Percentiles rank a stretch among this genome's conserved stretches.
phyloP scores from a whole-genome alignment of 2,329 filamentous ascomycete genomes.

The Botryotinia convoluta region DNA sequence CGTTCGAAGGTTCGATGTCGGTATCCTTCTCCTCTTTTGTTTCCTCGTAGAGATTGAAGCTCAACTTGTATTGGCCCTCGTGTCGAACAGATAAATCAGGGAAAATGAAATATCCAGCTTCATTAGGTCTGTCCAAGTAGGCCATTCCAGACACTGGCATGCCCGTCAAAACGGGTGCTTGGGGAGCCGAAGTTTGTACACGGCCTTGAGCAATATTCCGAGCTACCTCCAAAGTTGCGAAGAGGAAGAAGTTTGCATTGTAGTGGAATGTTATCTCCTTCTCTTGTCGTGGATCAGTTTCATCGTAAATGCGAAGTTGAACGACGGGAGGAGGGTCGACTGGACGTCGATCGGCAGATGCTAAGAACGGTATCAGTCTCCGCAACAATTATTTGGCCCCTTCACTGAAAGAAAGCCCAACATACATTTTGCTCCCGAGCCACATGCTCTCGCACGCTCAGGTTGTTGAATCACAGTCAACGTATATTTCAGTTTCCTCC shows the following conservation, averaged over 20 bases:
- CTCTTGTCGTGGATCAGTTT: slow-evolving; percentile 45
- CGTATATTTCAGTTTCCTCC: slow-evolving; percentile 75
- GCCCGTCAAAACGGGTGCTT: slow-evolving; percentile 83
- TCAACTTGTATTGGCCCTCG: slow-evolving; percentile 87
- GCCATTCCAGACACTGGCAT: slow-evolving; percentile 95
- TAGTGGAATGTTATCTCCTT: slow-evolving; percentile 74
- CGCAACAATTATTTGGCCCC: neutral
- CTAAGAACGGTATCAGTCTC: slow-evolving; percentile 23
- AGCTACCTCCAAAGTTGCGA: slow-evolving; percentile 83
- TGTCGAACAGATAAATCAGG: slow-evolving; percentile 94
- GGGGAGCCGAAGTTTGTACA: slow-evolving; percentile 63
- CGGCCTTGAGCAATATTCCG: slow-evolving; percentile 80
- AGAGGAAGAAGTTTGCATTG: slow-evolving; percentile 97
- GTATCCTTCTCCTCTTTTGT: slow-evolving; percentile 81
- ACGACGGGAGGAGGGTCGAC: slow-evolving; percentile 75
- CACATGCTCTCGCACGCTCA: slow-evolving; percentile 89
- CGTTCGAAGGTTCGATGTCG: slow-evolving; percentile 50
- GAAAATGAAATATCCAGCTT: slow-evolving; percentile 93
- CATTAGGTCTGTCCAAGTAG: slow-evolving; percentile 81
- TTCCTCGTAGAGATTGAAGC: slow-evolving; percentile 91
- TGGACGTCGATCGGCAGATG: slow-evolving; percentile 30
- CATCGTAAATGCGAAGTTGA: slow-evolving; percentile 77
- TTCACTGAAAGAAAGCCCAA: neutral
- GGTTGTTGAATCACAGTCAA: slow-evolving; percentile 91
- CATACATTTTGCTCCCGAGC: slow-evolving; percentile 91